phyloP scores from a whole-genome alignment of 441 rosid species.

The Brassica balearica region DNA sequence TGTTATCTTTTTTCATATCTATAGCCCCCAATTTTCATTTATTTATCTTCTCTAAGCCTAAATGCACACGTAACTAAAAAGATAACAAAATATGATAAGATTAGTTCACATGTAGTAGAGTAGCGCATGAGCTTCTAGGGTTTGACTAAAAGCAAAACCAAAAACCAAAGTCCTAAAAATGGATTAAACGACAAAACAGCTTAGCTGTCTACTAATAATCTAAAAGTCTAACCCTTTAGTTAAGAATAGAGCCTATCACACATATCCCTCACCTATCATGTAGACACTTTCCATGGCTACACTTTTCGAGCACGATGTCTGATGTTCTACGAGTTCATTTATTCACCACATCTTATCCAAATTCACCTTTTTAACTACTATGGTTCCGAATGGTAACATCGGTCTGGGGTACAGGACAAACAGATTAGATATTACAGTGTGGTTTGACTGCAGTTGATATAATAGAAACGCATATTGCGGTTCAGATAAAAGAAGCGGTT shows the following conservation, averaged over 20 bases:
- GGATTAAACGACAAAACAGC: conserved; percentile 39
- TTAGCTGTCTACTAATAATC: conserved; percentile 21
- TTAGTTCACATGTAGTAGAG: conserved; percentile 32
- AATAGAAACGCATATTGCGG: too few relatives aligned
- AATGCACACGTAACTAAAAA: conserved; percentile 36
- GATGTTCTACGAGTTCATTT: conserved; percentile 20
- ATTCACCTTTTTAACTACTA: conserved; percentile 39
- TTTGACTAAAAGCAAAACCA: conserved; percentile 40
- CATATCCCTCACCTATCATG: conserved; percentile 32
- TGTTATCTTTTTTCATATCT: background rate
- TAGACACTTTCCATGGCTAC: conserved; percentile 30
- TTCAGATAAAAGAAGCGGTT: too few relatives aligned
- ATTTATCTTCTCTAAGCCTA: conserved; percentile 16
- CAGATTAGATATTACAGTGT: too few relatives aligned
- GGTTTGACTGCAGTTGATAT: too few relatives aligned
- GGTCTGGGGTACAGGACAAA: too few relatives aligned
- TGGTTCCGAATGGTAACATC: background rate
- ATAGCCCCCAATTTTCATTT: background rate
- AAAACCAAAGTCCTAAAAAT: conserved; percentile 29
- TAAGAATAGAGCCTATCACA: conserved; percentile 22
- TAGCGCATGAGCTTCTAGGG: conserved; percentile 42
- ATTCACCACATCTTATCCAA: conserved; percentile 43
- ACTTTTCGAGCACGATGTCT: background rate
- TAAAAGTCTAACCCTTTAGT: conserved; percentile 25
- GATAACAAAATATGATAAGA: background rate